These are phyloP conservation scores for Ogataea ramenticola DNA, from an alignment of 805 yeast genomes.

Conservation along the genomic window DNA sequence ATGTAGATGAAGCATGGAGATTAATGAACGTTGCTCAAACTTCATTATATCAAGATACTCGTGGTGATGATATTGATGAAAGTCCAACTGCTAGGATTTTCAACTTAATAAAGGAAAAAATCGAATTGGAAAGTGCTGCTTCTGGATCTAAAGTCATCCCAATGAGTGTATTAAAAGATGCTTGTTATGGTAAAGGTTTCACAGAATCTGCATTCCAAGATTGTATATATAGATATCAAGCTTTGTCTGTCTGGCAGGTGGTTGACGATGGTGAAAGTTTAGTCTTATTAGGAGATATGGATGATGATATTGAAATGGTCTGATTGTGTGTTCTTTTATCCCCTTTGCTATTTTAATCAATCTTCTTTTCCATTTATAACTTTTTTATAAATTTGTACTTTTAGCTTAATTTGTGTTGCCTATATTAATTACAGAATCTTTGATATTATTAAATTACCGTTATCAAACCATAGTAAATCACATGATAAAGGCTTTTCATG, in stretches of 20 bases:
- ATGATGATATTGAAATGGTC: slow-evolving; percentile 27
- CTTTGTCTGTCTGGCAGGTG: slow-evolving; percentile 68
- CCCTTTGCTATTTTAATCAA: too few species aligned
- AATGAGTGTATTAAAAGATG: slow-evolving; percentile 47
- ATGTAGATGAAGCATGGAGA: slow-evolving; percentile 94
- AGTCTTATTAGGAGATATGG: slow-evolving; percentile 39
- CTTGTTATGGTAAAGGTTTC: slow-evolving; percentile 74
- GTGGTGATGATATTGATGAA: slow-evolving; percentile 47
- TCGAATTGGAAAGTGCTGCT: slow-evolving; percentile 17
- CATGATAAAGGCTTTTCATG: too few species aligned
- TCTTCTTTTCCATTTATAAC: too few species aligned
- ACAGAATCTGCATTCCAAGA: slow-evolving; percentile 71
- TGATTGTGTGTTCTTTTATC: too few species aligned
- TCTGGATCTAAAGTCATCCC: slow-evolving; percentile 29
- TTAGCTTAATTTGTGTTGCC: too few species aligned
- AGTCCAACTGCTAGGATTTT: slow-evolving; percentile 64
- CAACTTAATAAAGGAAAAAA: slow-evolving; percentile 52
- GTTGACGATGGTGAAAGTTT: slow-evolving; percentile 63
- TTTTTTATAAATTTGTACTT: too few species aligned
- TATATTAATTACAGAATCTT: too few species aligned
- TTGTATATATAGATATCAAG: slow-evolving; percentile 69
- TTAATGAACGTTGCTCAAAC: slow-evolving; percentile 81
- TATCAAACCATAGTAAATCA: too few species aligned
- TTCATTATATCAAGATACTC: slow-evolving; percentile 56
- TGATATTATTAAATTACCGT: too few species aligned